These are phyloP conservation scores for Cenchrus fungigraminus DNA, from an alignment of 176 grass and related monocot species.

Conservation along the genomic window DNA sequence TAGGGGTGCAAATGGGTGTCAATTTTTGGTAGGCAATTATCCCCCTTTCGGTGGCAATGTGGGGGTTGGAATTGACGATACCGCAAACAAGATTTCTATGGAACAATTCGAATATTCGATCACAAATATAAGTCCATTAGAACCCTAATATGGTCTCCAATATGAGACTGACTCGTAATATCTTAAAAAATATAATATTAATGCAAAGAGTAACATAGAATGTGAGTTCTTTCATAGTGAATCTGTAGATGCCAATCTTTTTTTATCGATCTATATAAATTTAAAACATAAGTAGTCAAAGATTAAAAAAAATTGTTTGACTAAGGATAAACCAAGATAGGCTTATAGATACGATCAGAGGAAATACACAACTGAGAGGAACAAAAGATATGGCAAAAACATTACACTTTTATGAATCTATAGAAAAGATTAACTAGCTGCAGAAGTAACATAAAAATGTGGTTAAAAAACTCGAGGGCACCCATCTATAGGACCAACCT, in stretches of 20 bases:
- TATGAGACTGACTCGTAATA: neutral
- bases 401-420: neutral
- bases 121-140: neutral
- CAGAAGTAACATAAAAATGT: slow-evolving; percentile 24
- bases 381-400: slow-evolving; percentile 14
- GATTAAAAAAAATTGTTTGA: too few relatives aligned
- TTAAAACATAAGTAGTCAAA: too few relatives aligned
- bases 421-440: slow-evolving; percentile 6
- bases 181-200: neutral
- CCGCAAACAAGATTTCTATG: slow-evolving; percentile 19
- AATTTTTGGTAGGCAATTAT: neutral
- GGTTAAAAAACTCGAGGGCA: neutral
- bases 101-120: neutral
- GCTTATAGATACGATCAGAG: too few relatives aligned
- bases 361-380: neutral
- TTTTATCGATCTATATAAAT: slow-evolving; percentile 1
- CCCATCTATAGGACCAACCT: slow-evolving; percentile 3
- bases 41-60: slow-evolving; percentile 14
- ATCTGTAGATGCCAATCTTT: neutral
- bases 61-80: neutral
- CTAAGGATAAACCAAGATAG: too few relatives aligned
- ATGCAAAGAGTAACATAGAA: neutral
- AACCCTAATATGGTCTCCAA: neutral
- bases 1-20: neutral
- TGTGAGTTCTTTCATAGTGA: neutral